Evolutionary conservation across 306 rosid genomes (phyloP).

Genomic region (Malus sylvestris): DNA sequence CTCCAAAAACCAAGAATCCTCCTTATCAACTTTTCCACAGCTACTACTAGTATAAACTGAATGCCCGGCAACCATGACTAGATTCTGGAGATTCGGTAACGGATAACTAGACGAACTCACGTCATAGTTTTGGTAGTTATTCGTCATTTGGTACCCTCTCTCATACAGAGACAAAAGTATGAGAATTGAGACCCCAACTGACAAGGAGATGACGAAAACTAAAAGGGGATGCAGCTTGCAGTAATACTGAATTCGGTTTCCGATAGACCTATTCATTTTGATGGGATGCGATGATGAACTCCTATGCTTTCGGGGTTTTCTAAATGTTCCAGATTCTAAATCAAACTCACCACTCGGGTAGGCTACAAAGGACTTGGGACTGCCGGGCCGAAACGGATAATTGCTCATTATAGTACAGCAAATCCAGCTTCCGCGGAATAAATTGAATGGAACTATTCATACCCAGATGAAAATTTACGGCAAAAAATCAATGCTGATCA

Average conservation of each 20-base stretch:
- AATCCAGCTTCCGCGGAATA: neutral
- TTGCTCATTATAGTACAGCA: slow-evolving; percentile 39
- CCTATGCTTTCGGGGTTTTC: slow-evolving; percentile 53
- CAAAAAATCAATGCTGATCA: neutral
- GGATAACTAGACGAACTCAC: slow-evolving; percentile 39
- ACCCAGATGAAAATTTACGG: slow-evolving; percentile 10
- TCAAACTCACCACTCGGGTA: slow-evolving; percentile 57
- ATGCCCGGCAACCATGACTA: slow-evolving; percentile 95
- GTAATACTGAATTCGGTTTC: slow-evolving; percentile 42
- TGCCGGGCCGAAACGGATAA: slow-evolving; percentile 48
- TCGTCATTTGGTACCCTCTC: slow-evolving; percentile 21
- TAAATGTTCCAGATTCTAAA: slow-evolving; percentile 61
- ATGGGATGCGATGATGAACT: slow-evolving; percentile 23
- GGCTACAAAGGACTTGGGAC: slow-evolving; percentile 53
- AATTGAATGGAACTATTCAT: slow-evolving; percentile 4
- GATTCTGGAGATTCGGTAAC: slow-evolving; percentile 54
- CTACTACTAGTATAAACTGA: slow-evolving; percentile 73
- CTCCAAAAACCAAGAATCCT: slow-evolving; percentile 93
- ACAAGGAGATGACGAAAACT: slow-evolving; percentile 36
- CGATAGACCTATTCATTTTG: slow-evolving; percentile 63
- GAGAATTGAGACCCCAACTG: slow-evolving; percentile 44
- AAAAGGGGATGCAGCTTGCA: slow-evolving; percentile 59
- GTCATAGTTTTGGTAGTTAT: slow-evolving; percentile 19
- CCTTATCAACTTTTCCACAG: slow-evolving; percentile 72
- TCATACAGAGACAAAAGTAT: slow-evolving; percentile 43